Percentiles rank a stretch among this genome's conserved stretches.
phyloP scores from a whole-genome alignment of 306 rosid genomes.

The Amphicarpaea edgeworthii region DNA sequence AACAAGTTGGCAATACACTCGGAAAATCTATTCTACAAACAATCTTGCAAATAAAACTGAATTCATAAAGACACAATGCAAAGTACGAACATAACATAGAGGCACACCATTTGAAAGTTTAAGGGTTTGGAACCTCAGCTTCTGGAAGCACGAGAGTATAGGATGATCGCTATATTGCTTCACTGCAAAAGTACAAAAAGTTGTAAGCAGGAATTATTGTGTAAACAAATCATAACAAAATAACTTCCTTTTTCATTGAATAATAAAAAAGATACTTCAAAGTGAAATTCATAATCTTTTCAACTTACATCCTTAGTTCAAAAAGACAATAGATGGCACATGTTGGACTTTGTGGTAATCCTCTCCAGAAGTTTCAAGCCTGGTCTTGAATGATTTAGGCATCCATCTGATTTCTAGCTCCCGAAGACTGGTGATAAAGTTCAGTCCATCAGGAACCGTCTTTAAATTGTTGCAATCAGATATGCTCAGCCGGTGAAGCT shows the following conservation, averaged over 20 bases:
- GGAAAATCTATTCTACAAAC: background rate
- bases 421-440: constrained; percentile 38
- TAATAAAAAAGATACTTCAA: background rate
- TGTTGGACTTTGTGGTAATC: constrained; percentile 58
- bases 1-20: background rate
- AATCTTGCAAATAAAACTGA: background rate
- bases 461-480: constrained; percentile 36
- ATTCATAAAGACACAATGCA: background rate
- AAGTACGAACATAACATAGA: background rate
- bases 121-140: background rate
- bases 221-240: background rate
- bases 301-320: constrained; percentile 29
- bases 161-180: background rate
- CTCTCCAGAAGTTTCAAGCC: constrained; percentile 51
- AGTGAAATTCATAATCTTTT: background rate
- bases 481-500: constrained; percentile 46
- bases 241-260: background rate
- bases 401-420: constrained; percentile 55
- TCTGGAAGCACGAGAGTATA: background rate
- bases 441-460: constrained; percentile 61
- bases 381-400: constrained; percentile 49
- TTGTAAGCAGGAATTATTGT: background rate
- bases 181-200: constrained; percentile 5
- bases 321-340: constrained; percentile 53
- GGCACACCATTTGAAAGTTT: background rate